A percentile compares a stretch with the other conserved stretches of the same genome.
Conservation (phyloP, 2,329 filamentous ascomycete genomes). For the Polytolypa hystricis region DNA sequence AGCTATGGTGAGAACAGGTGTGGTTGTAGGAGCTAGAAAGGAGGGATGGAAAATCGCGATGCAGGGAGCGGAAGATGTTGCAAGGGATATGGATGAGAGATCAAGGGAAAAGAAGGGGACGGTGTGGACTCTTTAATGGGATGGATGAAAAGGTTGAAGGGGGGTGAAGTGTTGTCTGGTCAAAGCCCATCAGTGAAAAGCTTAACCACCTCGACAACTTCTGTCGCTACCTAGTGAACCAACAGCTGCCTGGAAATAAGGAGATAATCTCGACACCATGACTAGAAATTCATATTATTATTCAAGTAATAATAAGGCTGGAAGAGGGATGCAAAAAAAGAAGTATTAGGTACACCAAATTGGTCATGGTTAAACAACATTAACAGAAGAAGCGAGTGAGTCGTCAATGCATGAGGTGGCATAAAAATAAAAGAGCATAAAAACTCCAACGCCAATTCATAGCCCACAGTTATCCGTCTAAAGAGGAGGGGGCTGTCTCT, state of each 20-base stretch:
- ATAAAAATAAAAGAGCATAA: conserved; percentile 5
- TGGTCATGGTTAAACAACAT: neutral
- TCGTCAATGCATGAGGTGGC: neutral
- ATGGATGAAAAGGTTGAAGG: no score
- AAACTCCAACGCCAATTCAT: conserved; percentile 15
- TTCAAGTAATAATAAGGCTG: no score
- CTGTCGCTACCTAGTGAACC: no score
- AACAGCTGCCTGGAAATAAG: no score
- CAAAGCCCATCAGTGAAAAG: no score
- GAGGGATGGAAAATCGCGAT: no score
- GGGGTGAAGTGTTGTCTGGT: no score
- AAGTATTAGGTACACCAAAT: neutral
- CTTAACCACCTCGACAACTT: no score
- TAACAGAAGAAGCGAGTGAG: conserved; percentile 1
- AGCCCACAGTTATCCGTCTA: conserved; percentile 17
- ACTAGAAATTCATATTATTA: no score
- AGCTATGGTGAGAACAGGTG: neutral
- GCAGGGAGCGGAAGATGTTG: conserved; percentile 8
- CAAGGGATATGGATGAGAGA: conserved; percentile 6
- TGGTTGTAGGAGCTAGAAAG: conserved; percentile 1
- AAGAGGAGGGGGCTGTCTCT: conserved; percentile 6
- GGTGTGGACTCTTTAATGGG: no score
- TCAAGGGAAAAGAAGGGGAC: conserved; percentile 8
- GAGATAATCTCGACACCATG: no score
- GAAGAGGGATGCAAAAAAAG: neutral